Percentiles rank a stretch among this genome's conserved stretches.
Conservation (phyloP, 2,329 filamentous ascomycete species). For the Elsinoe batatas region DNA sequence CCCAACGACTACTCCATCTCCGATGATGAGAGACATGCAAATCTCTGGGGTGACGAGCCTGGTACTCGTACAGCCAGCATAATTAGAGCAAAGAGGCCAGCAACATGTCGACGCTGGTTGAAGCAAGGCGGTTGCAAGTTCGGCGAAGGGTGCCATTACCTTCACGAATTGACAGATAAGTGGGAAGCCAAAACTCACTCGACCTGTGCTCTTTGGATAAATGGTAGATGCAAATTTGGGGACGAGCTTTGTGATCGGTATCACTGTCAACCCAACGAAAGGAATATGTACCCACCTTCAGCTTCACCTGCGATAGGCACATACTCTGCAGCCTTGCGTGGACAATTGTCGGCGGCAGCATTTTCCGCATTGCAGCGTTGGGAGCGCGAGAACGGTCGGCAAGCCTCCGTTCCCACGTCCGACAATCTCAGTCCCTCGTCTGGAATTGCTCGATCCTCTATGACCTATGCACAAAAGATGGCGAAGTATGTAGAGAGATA, state of each 20-base stretch:
- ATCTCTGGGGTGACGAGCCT: no score
- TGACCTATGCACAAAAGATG: no score
- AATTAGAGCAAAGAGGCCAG: background rate
- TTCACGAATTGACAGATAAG: slow-evolving; percentile 5
- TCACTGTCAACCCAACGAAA: background rate
- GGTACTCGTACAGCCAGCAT: no score
- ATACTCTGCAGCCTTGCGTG: background rate
- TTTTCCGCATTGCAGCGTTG: no score
- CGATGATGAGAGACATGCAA: background rate
- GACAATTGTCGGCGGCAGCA: no score
- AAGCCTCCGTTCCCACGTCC: no score
- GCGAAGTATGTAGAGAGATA: no score
- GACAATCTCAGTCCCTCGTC: no score
- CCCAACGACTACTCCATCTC: background rate
- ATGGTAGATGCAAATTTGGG: slow-evolving; percentile 14
- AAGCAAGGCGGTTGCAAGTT: slow-evolving; percentile 11
- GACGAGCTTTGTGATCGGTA: slow-evolving; percentile 3
- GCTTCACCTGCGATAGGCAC: background rate
- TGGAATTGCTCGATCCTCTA: no score
- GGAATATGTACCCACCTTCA: background rate
- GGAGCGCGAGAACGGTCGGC: no score
- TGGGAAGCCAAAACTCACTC: slow-evolving; percentile 8
- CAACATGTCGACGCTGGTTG: slow-evolving; percentile 6
- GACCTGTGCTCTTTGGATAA: slow-evolving; percentile 17
- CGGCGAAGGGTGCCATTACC: background rate